Conservation (phyloP, 352 stramenopile genomes). For the Pythium apleroticum region DNA sequence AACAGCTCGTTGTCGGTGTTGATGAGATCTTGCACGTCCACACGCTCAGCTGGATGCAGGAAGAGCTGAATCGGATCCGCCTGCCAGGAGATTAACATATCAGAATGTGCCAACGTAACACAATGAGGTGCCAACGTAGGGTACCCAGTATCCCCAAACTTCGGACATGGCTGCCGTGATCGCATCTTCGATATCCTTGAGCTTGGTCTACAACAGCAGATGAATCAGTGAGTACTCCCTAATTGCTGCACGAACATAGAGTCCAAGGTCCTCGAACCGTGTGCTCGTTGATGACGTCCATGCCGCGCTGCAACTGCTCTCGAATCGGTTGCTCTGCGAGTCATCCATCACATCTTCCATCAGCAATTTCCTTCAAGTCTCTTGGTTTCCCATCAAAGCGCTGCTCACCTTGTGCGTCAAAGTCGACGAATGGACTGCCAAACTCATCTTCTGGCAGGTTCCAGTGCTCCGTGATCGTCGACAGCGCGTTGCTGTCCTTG, state of each 20-base stretch:
- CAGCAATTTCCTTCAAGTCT: background rate
- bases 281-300: conserved; percentile 88
- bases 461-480: conserved; percentile 88
- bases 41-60: conserved; percentile 78
- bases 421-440: conserved; percentile 71
- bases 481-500: conserved; percentile 76
- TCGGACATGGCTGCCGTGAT: conserved; percentile 87
- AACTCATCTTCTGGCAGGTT: conserved; percentile 80
- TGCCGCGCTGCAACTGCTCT: conserved; percentile 72
- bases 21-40: conserved; percentile 88
- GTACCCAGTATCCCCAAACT: conserved; percentile 89
- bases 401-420: conserved; percentile 69
- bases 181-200: conserved; percentile 87
- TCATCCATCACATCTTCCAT: background rate
- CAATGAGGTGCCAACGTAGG: background rate
- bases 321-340: conserved; percentile 73
- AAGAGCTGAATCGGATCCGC: conserved; percentile 84
- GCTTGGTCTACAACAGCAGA: conserved; percentile 49
- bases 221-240: background rate
- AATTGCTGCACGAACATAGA: background rate
- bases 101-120: background rate
- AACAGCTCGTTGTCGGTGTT: conserved; percentile 90
- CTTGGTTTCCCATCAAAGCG: background rate
- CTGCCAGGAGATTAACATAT: conserved; percentile 25
- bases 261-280: conserved; percentile 43